Evolutionary conservation across 2,329 filamentous ascomycete species (phyloP).

Genomic region (Penicillium sp.): DNA sequence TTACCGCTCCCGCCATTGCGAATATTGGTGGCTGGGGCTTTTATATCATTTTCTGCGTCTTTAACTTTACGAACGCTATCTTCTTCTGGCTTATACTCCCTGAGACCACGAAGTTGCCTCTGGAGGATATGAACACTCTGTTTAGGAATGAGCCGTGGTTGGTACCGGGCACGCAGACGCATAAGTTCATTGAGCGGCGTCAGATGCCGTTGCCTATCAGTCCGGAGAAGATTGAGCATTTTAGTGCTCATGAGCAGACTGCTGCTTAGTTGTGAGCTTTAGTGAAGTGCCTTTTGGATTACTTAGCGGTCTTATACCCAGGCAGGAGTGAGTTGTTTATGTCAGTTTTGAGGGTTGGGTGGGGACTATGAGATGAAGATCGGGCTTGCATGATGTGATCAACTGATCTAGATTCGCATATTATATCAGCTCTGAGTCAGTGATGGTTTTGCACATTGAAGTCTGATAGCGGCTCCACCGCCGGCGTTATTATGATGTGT

Average conservation of each 20-base stretch:
- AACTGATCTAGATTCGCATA: no score
- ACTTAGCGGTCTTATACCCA: background rate
- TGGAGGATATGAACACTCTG: slow-evolving; percentile 67
- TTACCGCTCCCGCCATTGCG: slow-evolving; percentile 61
- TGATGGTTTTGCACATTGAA: no score
- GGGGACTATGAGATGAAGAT: background rate
- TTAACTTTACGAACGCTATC: slow-evolving; percentile 66
- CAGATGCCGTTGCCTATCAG: background rate
- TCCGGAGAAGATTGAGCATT: background rate
- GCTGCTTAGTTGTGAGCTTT: background rate
- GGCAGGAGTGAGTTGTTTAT: background rate
- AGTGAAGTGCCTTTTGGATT: background rate
- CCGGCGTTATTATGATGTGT: no score
- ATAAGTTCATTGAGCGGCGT: slow-evolving; percentile 42
- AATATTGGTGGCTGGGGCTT: slow-evolving; percentile 52
- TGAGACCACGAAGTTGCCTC: slow-evolving; percentile 61
- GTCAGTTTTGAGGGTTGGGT: background rate
- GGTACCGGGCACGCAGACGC: slow-evolving; percentile 58
- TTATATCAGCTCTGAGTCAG: no score
- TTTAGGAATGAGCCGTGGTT: slow-evolving; percentile 64
- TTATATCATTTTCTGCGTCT: slow-evolving; percentile 65
- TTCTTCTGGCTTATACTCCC: slow-evolving; percentile 69
- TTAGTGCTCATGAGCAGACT: background rate
- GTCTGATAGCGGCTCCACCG: no score
- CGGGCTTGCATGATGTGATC: background rate